phyloP scores from a whole-genome alignment of 306 rosid genomes.

The Corylus americana region DNA sequence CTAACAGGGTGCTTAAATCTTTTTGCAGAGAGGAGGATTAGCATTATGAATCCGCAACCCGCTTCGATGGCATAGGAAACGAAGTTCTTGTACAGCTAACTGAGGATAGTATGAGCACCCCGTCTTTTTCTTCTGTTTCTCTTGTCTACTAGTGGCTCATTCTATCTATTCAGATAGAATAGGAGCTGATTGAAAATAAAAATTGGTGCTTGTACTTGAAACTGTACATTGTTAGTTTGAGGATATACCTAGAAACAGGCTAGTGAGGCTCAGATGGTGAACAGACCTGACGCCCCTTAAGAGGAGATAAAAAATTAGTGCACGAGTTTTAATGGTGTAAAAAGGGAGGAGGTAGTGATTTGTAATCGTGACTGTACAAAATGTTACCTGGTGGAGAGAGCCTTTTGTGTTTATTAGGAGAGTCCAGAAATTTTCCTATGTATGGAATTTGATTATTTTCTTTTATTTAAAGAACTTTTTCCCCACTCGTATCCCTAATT shows the following conservation, averaged over 20 bases:
- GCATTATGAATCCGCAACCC: conserved; percentile 53
- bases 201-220: conserved; percentile 46
- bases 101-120: conserved; percentile 47
- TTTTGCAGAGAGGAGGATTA: conserved; percentile 60
- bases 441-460: conserved; percentile 29
- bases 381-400: conserved; percentile 35
- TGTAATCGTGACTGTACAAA: conserved; percentile 53
- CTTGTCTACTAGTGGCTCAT: conserved; percentile 35
- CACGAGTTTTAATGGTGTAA: conserved; percentile 51
- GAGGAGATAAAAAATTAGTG: conserved; percentile 43
- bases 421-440: conserved; percentile 30
- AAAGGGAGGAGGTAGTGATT: conserved; percentile 42
- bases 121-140: conserved; percentile 32
- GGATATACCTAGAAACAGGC: conserved; percentile 51
- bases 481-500: not conserved
- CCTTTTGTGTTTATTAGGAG: conserved; percentile 29
- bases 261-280: conserved; percentile 47
- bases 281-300: conserved; percentile 36
- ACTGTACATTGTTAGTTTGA: conserved; percentile 61
- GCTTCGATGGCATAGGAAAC: conserved; percentile 37
- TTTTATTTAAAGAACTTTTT: conserved; percentile 10
- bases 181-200: conserved; percentile 45
- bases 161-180: conserved; percentile 40
- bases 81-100: conserved; percentile 55
- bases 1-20: conserved; percentile 26